Evolutionary conservation across 768 basidiomycete genomes (phyloP).

Genomic region (Ephemerocybe angulata): DNA sequence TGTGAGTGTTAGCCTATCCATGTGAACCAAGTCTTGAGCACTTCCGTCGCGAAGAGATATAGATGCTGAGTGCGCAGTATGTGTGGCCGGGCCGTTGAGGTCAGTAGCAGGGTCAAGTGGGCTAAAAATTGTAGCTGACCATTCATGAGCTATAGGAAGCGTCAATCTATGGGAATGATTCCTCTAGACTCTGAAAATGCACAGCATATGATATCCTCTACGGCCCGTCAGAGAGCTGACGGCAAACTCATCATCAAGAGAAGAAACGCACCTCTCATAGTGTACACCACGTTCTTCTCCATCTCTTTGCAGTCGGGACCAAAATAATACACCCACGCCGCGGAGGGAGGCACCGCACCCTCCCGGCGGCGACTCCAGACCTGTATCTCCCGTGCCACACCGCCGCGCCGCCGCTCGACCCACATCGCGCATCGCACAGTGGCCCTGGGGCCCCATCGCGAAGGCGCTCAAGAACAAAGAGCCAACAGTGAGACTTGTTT

Average conservation of each 20-base stretch:
- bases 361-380: constrained; percentile 30
- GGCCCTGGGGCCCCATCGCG: constrained; percentile 46
- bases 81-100: neutral
- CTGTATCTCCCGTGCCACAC: constrained; percentile 40
- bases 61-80: too few species aligned
- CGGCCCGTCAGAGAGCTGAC: neutral
- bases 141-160: neutral
- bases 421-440: constrained; percentile 55
- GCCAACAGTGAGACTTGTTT: too few species aligned
- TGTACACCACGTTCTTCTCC: constrained; percentile 28
- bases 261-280: constrained; percentile 29
- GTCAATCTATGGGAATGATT: constrained; percentile 27
- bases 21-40: too few species aligned
- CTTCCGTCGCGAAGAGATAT: too few species aligned
- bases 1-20: too few species aligned
- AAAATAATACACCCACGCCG: constrained; percentile 1
- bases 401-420: constrained; percentile 46
- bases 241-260: constrained; percentile 1
- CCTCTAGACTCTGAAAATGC: constrained; percentile 45
- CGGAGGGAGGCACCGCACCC: neutral
- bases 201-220: constrained; percentile 46
- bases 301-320: constrained; percentile 18
- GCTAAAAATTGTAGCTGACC: neutral
- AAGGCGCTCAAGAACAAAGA: too few species aligned
- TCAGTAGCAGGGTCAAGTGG: neutral